A percentile compares a stretch with the other conserved stretches of the same genome.
phyloP scores from a whole-genome alignment of 805 yeast genomes.

The Millerozyma miso region DNA sequence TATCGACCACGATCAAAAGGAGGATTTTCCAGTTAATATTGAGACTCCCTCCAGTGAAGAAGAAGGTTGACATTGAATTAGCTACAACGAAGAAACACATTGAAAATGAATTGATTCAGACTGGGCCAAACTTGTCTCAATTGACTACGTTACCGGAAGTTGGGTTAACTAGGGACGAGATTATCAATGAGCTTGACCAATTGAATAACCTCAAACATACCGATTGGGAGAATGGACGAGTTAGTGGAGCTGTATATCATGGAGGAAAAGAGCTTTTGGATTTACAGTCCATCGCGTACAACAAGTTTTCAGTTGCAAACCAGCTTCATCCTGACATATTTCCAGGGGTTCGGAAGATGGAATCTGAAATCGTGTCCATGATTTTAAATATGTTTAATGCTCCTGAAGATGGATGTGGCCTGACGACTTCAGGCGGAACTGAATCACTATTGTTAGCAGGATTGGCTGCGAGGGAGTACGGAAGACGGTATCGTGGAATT shows the following conservation, averaged over 20 bases:
- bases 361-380: constrained; percentile 91
- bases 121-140: constrained; percentile 42
- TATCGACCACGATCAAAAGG: constrained; percentile 15
- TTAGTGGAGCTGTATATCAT: constrained; percentile 95
- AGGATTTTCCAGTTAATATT: constrained; percentile 28
- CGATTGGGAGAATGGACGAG: constrained; percentile 80
- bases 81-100: constrained; percentile 41
- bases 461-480: constrained; percentile 81
- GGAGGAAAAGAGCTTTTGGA: constrained; percentile 79
- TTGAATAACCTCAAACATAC: constrained; percentile 55
- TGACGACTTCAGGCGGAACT: constrained; percentile 92
- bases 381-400: constrained; percentile 77
- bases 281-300: constrained; percentile 74
- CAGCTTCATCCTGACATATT: constrained; percentile 96
- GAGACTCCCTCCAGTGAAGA: constrained; percentile 49
- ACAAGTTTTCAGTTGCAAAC: constrained; percentile 78
- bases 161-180: constrained; percentile 50
- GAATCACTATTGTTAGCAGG: constrained; percentile 87
- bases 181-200: constrained; percentile 49
- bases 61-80: constrained; percentile 61
- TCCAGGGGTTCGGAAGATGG: constrained; percentile 96
- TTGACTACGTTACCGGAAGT: constrained; percentile 51
- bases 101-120: constrained; percentile 55
- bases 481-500: constrained; percentile 52
- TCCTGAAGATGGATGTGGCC: constrained; percentile 59